These are phyloP conservation scores for Termitomyces sp. DNA, from an alignment of 768 basidiomycete genomes.

Conservation along the genomic window DNA sequence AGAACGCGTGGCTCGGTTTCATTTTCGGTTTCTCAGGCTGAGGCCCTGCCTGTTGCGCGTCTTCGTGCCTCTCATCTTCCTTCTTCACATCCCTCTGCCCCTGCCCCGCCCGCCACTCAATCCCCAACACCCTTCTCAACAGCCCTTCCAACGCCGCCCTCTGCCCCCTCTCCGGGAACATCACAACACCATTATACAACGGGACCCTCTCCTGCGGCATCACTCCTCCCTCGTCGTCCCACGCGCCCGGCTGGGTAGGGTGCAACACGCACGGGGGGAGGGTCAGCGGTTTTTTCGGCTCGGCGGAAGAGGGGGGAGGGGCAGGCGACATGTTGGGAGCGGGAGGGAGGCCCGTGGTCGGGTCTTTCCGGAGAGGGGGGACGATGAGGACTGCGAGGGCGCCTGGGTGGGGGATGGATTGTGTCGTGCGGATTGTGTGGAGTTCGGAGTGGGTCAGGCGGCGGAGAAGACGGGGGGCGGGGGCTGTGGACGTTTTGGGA, in stretches of 20 bases:
- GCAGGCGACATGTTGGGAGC: constrained; percentile 13
- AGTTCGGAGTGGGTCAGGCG: constrained; percentile 64
- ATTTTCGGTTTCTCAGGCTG: background rate
- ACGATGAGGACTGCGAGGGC: constrained; percentile 67
- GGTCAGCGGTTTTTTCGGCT: background rate
- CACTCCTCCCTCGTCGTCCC: background rate
- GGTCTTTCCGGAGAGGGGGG: constrained; percentile 58
- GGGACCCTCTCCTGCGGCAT: constrained; percentile 37
- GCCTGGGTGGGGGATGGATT: constrained; percentile 41
- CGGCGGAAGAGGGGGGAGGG: background rate
- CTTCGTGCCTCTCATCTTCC: background rate
- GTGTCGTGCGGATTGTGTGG: constrained; percentile 38
- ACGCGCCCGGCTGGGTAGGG: background rate
- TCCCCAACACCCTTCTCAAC: constrained; percentile 40
- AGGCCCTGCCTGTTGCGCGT: background rate
- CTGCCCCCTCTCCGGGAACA: constrained; percentile 60
- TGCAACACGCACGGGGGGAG: background rate
- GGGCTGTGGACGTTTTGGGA: background rate
- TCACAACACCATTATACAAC: constrained; percentile 57
- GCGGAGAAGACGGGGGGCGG: constrained; percentile 39
- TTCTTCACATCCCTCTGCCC: background rate
- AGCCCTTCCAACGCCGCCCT: constrained; percentile 51
- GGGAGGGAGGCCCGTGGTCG: constrained; percentile 38
- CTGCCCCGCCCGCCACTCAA: constrained; percentile 34
- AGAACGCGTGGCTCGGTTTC: constrained; percentile 60